phyloP scores from a whole-genome alignment of 371 early-diverging fungal genomes.

The Mortierella sp. region DNA sequence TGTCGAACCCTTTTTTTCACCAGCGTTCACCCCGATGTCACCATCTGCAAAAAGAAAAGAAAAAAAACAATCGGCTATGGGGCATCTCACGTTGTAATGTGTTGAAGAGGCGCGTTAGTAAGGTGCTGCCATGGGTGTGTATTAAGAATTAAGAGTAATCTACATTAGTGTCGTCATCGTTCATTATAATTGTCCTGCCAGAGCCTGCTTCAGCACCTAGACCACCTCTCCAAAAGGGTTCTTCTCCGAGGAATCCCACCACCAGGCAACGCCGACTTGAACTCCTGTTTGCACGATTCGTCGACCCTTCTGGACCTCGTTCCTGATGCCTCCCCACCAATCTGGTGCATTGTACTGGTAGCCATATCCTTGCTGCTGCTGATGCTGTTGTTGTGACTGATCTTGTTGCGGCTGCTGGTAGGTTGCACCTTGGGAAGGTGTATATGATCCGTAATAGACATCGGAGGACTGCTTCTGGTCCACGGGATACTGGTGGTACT shows the following conservation, averaged over 20 bases:
- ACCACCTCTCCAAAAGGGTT: conserved; percentile 42
- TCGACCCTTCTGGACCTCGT: conserved; percentile 47
- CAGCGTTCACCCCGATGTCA: too few relatives aligned
- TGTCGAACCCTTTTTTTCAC: too few relatives aligned
- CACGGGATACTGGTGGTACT: neutral
- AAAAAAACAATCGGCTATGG: too few relatives aligned
- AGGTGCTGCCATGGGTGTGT: neutral
- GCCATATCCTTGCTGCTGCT: neutral
- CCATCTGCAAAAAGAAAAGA: too few relatives aligned
- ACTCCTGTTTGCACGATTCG: conserved; percentile 50
- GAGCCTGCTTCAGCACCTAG: neutral
- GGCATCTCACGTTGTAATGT: too few relatives aligned
- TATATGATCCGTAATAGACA: neutral
- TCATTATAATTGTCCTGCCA: neutral
- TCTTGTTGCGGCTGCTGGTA: conserved; percentile 17
- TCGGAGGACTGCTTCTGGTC: conserved; percentile 15
- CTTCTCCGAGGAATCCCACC: conserved; percentile 48
- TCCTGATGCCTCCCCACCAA: conserved; percentile 41
- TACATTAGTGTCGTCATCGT: conserved; percentile 3
- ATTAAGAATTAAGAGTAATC: neutral
- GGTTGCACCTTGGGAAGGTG: conserved; percentile 7
- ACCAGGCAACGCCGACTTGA: conserved; percentile 55
- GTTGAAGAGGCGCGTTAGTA: too few relatives aligned
- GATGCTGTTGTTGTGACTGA: conserved; percentile 23
- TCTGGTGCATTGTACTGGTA: conserved; percentile 13